These are phyloP conservation scores for Corniculantispora saksenae DNA, from an alignment of 2,329 filamentous ascomycete genomes.

Conservation along the genomic window DNA sequence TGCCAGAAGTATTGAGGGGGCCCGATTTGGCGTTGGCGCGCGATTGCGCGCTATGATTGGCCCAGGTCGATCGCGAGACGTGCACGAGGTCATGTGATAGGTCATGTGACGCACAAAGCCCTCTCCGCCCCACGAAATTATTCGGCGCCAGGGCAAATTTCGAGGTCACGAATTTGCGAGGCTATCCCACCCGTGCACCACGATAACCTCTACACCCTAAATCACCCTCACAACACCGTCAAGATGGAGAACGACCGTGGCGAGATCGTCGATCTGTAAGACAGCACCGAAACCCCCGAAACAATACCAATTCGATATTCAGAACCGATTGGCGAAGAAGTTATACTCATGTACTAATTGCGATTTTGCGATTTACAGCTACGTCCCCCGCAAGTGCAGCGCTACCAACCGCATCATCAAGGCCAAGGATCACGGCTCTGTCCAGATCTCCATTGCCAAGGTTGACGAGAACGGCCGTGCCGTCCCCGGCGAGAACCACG, in stretches of 20 bases:
- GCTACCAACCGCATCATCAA: slow-evolving; percentile 99
- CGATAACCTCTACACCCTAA: slow-evolving; percentile 27
- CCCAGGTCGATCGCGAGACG: slow-evolving; percentile 28
- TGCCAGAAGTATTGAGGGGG: neutral
- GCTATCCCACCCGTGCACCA: slow-evolving; percentile 33
- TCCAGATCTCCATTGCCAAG: slow-evolving; percentile 96
- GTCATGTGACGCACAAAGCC: slow-evolving; percentile 40
- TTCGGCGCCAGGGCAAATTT: slow-evolving; percentile 36
- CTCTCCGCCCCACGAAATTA: slow-evolving; percentile 40
- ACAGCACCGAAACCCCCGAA: slow-evolving; percentile 26
- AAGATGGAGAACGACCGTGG: slow-evolving; percentile 99
- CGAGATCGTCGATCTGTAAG: slow-evolving; percentile 98
- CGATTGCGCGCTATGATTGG: slow-evolving; percentile 14
- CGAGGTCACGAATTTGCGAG: slow-evolving; percentile 28
- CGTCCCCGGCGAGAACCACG: slow-evolving; percentile 91
- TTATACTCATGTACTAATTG: slow-evolving; percentile 27
- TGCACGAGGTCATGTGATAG: slow-evolving; percentile 37
- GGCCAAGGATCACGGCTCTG: slow-evolving; percentile 98
- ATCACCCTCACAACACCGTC: slow-evolving; percentile 39
- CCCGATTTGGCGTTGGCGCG: slow-evolving; percentile 4
- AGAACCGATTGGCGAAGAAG: slow-evolving; percentile 19
- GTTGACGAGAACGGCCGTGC: slow-evolving; percentile 98
- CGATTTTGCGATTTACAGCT: slow-evolving; percentile 55
- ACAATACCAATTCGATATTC: slow-evolving; percentile 9
- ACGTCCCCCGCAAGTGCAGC: slow-evolving; percentile 98